phyloP scores from a whole-genome alignment of 768 basidiomycete genomes.

The Leccinum arenicola region DNA sequence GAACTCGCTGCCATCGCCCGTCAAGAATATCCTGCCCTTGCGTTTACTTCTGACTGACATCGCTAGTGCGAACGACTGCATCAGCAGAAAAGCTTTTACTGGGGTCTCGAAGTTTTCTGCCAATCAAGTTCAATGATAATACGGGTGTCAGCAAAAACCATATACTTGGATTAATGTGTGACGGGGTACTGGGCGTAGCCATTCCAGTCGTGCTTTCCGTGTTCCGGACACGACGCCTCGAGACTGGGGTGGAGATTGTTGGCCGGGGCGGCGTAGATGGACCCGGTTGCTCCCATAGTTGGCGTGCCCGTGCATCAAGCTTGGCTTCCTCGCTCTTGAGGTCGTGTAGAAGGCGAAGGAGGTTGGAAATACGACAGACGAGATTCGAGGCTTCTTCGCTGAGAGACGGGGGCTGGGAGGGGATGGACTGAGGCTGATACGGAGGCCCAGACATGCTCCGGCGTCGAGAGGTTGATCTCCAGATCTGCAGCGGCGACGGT shows the following conservation, averaged over 20 bases:
- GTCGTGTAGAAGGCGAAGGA: constrained; percentile 19
- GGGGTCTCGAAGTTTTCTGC: constrained; percentile 21
- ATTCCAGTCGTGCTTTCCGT: background rate
- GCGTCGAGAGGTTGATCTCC: background rate
- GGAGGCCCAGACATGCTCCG: constrained; percentile 12
- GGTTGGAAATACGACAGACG: constrained; percentile 14
- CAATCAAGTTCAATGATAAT: background rate
- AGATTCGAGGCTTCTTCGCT: constrained; percentile 14
- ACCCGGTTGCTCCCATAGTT: constrained; percentile 6
- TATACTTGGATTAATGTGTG: constrained; percentile 11
- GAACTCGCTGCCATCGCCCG: constrained; percentile 13
- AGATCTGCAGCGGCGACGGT: background rate
- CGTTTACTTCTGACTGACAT: constrained; percentile 25
- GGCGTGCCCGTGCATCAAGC: constrained; percentile 17
- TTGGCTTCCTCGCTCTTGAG: constrained; percentile 22
- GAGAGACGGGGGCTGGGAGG: background rate
- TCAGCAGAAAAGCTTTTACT: constrained; percentile 16
- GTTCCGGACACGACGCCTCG: background rate
- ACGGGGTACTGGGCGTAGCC: constrained; percentile 4
- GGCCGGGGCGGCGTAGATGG: background rate
- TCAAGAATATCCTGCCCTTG: constrained; percentile 22
- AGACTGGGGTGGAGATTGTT: background rate
- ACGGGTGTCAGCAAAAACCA: background rate
- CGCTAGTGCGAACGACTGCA: constrained; percentile 17
- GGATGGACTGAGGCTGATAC: background rate